A percentile compares a stretch with the other conserved stretches of the same genome.
Evolutionary conservation across 495 filamentous ascomycete genomes (phyloP).

Genomic region (Penicillium roqueforti): DNA sequence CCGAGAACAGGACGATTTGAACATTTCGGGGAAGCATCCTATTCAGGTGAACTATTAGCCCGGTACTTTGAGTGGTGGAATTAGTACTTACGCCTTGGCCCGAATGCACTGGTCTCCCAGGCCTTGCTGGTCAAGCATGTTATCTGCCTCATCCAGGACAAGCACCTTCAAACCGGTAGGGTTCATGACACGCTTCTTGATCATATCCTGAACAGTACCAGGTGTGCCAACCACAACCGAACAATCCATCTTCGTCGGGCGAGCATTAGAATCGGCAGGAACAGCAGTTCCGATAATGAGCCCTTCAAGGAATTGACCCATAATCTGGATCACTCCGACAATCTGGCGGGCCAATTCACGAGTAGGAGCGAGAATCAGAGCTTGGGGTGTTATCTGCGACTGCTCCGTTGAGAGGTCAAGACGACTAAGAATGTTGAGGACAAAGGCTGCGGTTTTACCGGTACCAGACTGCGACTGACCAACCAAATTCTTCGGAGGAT

Average conservation of each 20-base stretch:
- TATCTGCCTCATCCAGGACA: conserved; percentile 91
- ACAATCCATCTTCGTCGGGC: conserved; percentile 57
- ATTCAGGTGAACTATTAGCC: conserved; percentile 16
- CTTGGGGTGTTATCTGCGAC: conserved; percentile 62
- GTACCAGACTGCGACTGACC: conserved; percentile 98
- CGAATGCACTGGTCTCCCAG: conserved; percentile 91
- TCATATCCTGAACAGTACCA: conserved; percentile 83
- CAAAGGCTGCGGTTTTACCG: conserved; percentile 96
- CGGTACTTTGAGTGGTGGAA: background rate
- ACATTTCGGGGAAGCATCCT: conserved; percentile 65
- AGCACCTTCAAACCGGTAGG: conserved; percentile 64
- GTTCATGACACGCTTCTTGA: conserved; percentile 66
- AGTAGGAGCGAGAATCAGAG: conserved; percentile 84
- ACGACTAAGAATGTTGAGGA: conserved; percentile 82
- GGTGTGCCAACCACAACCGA: conserved; percentile 90
- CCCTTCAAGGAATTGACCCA: conserved; percentile 76
- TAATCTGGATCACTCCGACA: conserved; percentile 68
- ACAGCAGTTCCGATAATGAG: conserved; percentile 74
- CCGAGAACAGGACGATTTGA: conserved; percentile 92
- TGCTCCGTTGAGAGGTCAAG: conserved; percentile 62
- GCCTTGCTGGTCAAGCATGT: conserved; percentile 93
- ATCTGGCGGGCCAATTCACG: conserved; percentile 96
- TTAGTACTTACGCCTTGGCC: conserved; percentile 70
- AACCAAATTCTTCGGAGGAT: conserved; percentile 87
- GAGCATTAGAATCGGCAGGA: conserved; percentile 62